These are phyloP conservation scores for Vararia minispora DNA, from an alignment of 768 basidiomycete genomes.

Conservation along the genomic window DNA sequence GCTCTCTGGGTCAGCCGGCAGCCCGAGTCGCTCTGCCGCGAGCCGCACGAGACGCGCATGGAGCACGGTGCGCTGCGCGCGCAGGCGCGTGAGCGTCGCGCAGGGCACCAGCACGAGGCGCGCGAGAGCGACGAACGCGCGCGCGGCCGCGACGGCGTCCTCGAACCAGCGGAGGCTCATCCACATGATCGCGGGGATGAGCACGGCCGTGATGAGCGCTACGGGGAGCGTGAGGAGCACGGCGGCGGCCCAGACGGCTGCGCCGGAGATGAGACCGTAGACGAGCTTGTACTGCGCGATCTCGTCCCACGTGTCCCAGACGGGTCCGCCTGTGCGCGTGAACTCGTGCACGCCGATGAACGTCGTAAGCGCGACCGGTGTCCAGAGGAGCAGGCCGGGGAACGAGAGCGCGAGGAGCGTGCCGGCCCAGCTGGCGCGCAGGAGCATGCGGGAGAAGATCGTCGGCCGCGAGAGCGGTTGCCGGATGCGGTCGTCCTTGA, in stretches of 20 bases:
- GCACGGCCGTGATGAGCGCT: constrained; percentile 40
- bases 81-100: constrained; percentile 40
- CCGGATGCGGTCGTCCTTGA: constrained; percentile 83
- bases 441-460: constrained; percentile 50
- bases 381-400: constrained; percentile 75
- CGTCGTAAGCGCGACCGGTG: constrained; percentile 65
- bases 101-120: constrained; percentile 56
- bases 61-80: constrained; percentile 41
- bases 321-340: constrained; percentile 71
- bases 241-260: constrained; percentile 50
- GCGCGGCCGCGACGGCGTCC: constrained; percentile 68
- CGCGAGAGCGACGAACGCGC: constrained; percentile 54
- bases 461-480: constrained; percentile 42
- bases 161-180: constrained; percentile 83
- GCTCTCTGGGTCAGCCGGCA: constrained; percentile 68
- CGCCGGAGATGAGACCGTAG: constrained; percentile 67
- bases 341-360: constrained; percentile 62
- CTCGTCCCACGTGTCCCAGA: constrained; percentile 84
- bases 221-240: constrained; percentile 53
- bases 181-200: constrained; percentile 78
- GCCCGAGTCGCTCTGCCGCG: constrained; percentile 42
- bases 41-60: constrained; percentile 58
- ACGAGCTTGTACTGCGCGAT: constrained; percentile 84
- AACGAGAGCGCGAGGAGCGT: constrained; percentile 54
- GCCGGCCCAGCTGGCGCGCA: constrained; percentile 55